Conservation (phyloP, 1,139 yeast genomes). For the Pichia kudriavzevii region DNA sequence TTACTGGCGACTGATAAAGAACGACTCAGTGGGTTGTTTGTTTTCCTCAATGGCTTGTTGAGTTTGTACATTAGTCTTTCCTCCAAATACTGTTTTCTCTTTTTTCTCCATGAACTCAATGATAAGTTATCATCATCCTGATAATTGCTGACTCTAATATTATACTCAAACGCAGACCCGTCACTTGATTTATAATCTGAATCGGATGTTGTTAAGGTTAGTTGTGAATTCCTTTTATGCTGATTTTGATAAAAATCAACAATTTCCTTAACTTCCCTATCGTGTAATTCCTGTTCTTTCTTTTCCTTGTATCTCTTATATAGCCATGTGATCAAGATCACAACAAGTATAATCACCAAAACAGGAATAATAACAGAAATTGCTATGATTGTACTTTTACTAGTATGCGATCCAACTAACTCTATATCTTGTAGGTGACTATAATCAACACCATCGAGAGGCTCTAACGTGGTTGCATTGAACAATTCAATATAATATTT, state of each 20-base stretch:
- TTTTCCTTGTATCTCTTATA: slow-evolving; percentile 22
- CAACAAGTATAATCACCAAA: slow-evolving; percentile 21
- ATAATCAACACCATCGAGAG: slow-evolving; percentile 24
- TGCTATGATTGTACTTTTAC: slow-evolving; percentile 24
- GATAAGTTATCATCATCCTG: slow-evolving; percentile 38
- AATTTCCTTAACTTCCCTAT: slow-evolving; percentile 25
- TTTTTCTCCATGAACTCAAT: slow-evolving; percentile 44
- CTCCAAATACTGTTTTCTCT: slow-evolving; percentile 43
- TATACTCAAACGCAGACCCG: slow-evolving; percentile 1
- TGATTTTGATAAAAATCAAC: slow-evolving; percentile 27
- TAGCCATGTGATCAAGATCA: slow-evolving; percentile 16
- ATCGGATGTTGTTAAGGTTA: slow-evolving; percentile 20
- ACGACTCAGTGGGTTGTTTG: slow-evolving; percentile 16
- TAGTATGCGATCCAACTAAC: slow-evolving; percentile 11
- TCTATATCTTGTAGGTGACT: slow-evolving; percentile 11
- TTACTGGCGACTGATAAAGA: slow-evolving; percentile 24
- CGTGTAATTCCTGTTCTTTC: slow-evolving; percentile 24
- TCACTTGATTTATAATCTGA: slow-evolving; percentile 15
- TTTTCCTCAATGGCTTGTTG: too few species aligned
- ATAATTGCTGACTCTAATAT: slow-evolving; percentile 23
- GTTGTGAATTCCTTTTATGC: slow-evolving; percentile 15
- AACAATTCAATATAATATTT: slow-evolving; percentile 24
- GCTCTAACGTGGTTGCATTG: slow-evolving; percentile 24
- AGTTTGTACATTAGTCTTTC: too few species aligned
- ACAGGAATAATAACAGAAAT: slow-evolving; percentile 27